Evolutionary conservation across 371 early-diverging fungal genomes (phyloP).

Genomic region (Mucor piriformis): DNA sequence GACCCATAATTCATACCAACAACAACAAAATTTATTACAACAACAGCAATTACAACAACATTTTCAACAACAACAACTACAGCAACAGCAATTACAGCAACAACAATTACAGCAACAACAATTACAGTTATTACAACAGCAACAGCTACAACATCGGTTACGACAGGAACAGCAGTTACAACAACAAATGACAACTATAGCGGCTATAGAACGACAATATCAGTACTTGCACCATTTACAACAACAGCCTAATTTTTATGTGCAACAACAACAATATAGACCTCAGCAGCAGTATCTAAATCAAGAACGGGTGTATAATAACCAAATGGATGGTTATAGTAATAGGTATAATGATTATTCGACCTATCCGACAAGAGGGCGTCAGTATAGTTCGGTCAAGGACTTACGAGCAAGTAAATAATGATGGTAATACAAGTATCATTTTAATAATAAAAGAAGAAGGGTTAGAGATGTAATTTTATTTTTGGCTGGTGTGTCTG

Average conservation of each 20-base stretch:
- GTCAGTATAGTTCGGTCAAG: conserved; percentile 6
- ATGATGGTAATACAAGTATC: too few relatives aligned
- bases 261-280: not conserved
- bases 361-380: not conserved
- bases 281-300: not conserved
- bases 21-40: conserved; percentile 4
- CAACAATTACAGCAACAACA: not conserved
- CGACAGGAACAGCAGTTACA: not conserved
- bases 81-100: conserved; percentile 8
- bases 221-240: not conserved
- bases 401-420: conserved; percentile 2
- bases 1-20: not conserved
- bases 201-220: not conserved
- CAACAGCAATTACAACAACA: conserved; percentile 5
- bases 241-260: not conserved
- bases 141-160: not conserved
- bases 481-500: too few relatives aligned
- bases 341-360: not conserved
- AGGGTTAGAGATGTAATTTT: too few relatives aligned
- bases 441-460: too few relatives aligned
- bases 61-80: not conserved
- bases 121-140: not conserved
- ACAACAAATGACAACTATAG: not conserved
- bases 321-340: not conserved
- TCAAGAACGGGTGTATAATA: not conserved